Base-by-base conservation (phyloP, 1,284 basidiomycete species). In the Wolfiporia cocos region DNA sequence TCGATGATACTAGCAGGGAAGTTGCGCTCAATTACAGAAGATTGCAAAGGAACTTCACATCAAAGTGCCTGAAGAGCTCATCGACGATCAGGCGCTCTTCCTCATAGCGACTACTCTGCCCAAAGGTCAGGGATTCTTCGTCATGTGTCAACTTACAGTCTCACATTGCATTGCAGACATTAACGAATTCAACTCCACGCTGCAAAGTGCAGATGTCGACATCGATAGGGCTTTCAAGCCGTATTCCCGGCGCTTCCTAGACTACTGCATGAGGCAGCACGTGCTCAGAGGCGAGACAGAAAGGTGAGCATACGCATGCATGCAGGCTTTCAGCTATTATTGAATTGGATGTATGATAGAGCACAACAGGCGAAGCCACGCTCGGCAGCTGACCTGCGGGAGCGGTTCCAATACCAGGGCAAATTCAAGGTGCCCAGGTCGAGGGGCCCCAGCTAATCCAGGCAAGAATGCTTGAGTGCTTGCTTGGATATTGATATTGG, bases 61-160 rank as follows among this genome's bases (percentile, higher is more conserved):
- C 15, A 36, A 21, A 29, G n/a, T 34, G 32, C 10, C 41, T 24
- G 34, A 37, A 11, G 39, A 46, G 4, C 12, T 51, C 10, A 33
- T 56, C 9, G 21, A n/a, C 3, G 48, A 50, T 35, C 45, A 51
- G 14, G 43, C 42, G 2, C 29, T 58, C 4, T 33, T 46, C 9
- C 6, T 41, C 17, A 41, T 58, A 28, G 48, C 49, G 9, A 21
- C 45, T 5, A 42, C 46, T 19, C 34, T 46, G 4, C 54, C 54
- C 6, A 42, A 44, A 31, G 53, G 56, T 56, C 5, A 24, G 21
- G 6, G 14, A 6, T 28, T 7, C 21, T 17, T 19, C 11, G 11
- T 10, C 17, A 22, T 36, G 18, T 22, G 17, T 19, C 5, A 20
- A 20, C 17, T 11, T 36, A 12, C 11, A 19, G 6, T 20, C 5